Percentiles rank a stretch among this genome's conserved stretches.
phyloP scores from a whole-genome alignment of 805 yeast species.

The Candida krabiensis region DNA sequence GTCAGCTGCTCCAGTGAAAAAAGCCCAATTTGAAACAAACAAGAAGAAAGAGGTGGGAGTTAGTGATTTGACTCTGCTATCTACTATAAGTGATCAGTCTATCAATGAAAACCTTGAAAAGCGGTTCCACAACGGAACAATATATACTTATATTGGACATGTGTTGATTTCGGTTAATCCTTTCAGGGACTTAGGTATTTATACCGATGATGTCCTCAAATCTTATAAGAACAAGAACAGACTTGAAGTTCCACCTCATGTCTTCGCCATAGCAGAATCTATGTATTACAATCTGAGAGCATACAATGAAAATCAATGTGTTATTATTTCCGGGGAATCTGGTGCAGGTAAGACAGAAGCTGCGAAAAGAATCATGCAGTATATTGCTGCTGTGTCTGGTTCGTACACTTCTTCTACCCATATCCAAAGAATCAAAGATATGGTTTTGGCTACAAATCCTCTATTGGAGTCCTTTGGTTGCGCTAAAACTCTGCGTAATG shows the following conservation, averaged over 20 bases:
- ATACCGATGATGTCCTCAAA: slow-evolving; percentile 73
- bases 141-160: slow-evolving; percentile 92
- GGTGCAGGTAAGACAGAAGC: slow-evolving; percentile 99
- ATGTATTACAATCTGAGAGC: slow-evolving; percentile 96
- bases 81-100: slow-evolving; percentile 86
- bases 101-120: slow-evolving; percentile 89
- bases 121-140: slow-evolving; percentile 84
- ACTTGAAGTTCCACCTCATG: slow-evolving; percentile 97
- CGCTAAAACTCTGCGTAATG: slow-evolving; percentile 87
- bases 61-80: slow-evolving; percentile 84
- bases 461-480: slow-evolving; percentile 89
- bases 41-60: slow-evolving; percentile 99
- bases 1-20: slow-evolving; percentile 56
- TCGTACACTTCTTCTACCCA: slow-evolving; percentile 58
- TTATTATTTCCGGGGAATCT: slow-evolving; percentile 94
- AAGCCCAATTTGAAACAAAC: slow-evolving; percentile 84
- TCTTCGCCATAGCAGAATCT: slow-evolving; percentile 94
- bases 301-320: slow-evolving; percentile 93
- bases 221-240: slow-evolving; percentile 89
- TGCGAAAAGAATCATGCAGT: slow-evolving; percentile 97
- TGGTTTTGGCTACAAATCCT: slow-evolving; percentile 97
- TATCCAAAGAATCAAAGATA: slow-evolving; percentile 87
- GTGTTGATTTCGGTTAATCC: slow-evolving; percentile 96
- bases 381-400: slow-evolving; percentile 87
- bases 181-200: slow-evolving; percentile 92